Base-by-base conservation (phyloP, 192 early-diverging fungal species). In the Obelidium mucronatum region DNA sequence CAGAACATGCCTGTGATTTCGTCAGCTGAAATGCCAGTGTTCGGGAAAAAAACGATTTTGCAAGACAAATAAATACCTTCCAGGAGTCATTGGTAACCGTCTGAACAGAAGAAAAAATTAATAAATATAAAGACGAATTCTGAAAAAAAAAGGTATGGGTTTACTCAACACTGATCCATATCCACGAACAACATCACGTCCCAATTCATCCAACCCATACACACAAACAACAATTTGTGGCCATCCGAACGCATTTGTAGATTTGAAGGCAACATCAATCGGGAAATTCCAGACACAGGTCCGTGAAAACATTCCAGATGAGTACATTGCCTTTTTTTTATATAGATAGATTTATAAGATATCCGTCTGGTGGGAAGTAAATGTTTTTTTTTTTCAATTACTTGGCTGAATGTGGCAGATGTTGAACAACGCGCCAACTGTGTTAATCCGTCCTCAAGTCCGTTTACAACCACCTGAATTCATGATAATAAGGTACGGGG, bases 261-360 rank as follows among this genome's bases (percentile, higher is more conserved):
- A 82, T 75, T 90, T 90, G 81, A 88, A 90, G n/a, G 80, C 72
- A 26, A 86, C 34, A 26, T 90, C 87, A 24, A 90, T 42, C 8
- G 89, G 89, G 75, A 90, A 90, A 74, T 90, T 90, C 89, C 89
- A 90, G 13, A 89, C 85, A 65, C 89, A 90, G 1, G 82, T 62
- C 26, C 72, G 77, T 15, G 81, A 56, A 6, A 75, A 60, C 17
- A 52, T 65, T 33, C 51, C 75, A 24, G 82, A 39, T 35, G 78
- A 61, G 58, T 62, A 67, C 71, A 51, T 60, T n/a, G 71, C 56
- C 62, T 70, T n/a, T 1, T n/a, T n/a, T n/a, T n/a, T n/a, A n/a
- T n/a, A n/a, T n/a, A n/a, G n/a, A n/a, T n/a, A n/a, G n/a, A n/a
- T n/a, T n/a, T n/a, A n/a, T n/a, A n/a, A n/a, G n/a, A n/a, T n/a